Percentiles rank a stretch among this genome's conserved stretches.
These are phyloP conservation scores for Middelhovenomyces tepae DNA, from an alignment of 805 yeast species.

Conservation along the genomic window DNA sequence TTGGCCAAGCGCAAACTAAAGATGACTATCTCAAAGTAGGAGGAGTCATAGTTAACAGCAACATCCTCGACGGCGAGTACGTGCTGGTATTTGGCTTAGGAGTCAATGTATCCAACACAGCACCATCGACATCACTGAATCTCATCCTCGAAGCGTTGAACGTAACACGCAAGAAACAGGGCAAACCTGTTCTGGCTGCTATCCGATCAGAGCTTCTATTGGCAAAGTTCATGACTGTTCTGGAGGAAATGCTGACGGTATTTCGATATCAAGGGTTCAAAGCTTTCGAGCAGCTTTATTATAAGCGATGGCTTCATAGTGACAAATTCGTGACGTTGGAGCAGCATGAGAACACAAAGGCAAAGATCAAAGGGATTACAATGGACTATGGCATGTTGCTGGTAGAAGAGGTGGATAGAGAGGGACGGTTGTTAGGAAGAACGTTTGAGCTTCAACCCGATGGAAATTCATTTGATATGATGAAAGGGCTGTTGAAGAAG, in stretches of 20 bases:
- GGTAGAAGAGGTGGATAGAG: slow-evolving; percentile 55
- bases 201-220: slow-evolving; percentile 41
- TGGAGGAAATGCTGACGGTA: slow-evolving; percentile 45
- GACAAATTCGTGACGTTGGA: slow-evolving; percentile 64
- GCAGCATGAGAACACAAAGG: slow-evolving; percentile 43
- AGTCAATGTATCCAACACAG: slow-evolving; percentile 69
- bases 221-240: slow-evolving; percentile 59
- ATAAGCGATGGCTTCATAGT: slow-evolving; percentile 77
- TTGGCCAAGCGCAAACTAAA: slow-evolving; percentile 16
- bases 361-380: slow-evolving; percentile 72
- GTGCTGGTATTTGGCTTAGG: slow-evolving; percentile 80
- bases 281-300: slow-evolving; percentile 63
- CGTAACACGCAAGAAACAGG: slow-evolving; percentile 34
- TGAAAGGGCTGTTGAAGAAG: slow-evolving; percentile 73
- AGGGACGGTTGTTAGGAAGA: slow-evolving; percentile 42
- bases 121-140: slow-evolving; percentile 88
- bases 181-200: slow-evolving; percentile 38
- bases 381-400: slow-evolving; percentile 73
- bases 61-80: slow-evolving; percentile 49
- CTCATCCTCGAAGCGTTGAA: slow-evolving; percentile 57
- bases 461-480: slow-evolving; percentile 94
- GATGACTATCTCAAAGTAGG: slow-evolving; percentile 57
- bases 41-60: slow-evolving; percentile 79
- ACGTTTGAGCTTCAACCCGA: slow-evolving; percentile 80
- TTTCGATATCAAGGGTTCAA: slow-evolving; percentile 59